Evolutionary conservation across 345 rosid species (phyloP), one percentile per base, ranked within the genome.

Genomic region (Crucihimalaya himalaica): DNA sequence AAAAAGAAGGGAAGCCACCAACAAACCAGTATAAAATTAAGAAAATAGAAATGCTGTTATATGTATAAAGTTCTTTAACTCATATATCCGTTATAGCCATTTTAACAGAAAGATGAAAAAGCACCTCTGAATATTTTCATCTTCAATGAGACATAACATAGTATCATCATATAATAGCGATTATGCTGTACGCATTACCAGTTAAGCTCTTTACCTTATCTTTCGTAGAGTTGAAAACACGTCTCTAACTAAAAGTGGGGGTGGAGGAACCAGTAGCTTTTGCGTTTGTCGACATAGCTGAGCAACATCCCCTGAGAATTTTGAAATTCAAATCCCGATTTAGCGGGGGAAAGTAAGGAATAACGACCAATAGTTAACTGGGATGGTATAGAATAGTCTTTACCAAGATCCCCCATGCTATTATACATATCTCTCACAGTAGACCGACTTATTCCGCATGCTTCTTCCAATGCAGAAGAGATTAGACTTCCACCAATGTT

Each of bases 401-500:
- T 91, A 89, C 92, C 98, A 79, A 93, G 98, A 79, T 93, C 98
- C 39, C 97, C 97, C 21, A 82, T 63, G 63, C 66, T 84, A 75
- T 84, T 86, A 82, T 93, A 91, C 96, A 88, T 83, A 35, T 91
- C 96, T 77, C 81, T 84, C 72, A 91, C 71, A 74, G 81, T 91
- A 56, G 90, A 84, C 46, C 87, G 84, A 34, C 60, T 85, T 31
- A 86, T 84, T 78, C 97, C 97, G 75, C 98, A 91, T 60, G 92
- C 92, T 80, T 90, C 98, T 82, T 89, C 93, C 78, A 93, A 47
- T 23, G 97, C 93, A 25, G 98, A 81, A 29, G 88, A 57, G 55
- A 93, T 89, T 77, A 90, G 81, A 80, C 92, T 84, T 69, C 89
- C 93, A 48, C 98, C 98, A 75, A 93, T 87, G 50, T 93, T 90